Evolutionary conservation across 1,284 basidiomycete genomes (phyloP).

Genomic region (Austroboletus niveus): DNA sequence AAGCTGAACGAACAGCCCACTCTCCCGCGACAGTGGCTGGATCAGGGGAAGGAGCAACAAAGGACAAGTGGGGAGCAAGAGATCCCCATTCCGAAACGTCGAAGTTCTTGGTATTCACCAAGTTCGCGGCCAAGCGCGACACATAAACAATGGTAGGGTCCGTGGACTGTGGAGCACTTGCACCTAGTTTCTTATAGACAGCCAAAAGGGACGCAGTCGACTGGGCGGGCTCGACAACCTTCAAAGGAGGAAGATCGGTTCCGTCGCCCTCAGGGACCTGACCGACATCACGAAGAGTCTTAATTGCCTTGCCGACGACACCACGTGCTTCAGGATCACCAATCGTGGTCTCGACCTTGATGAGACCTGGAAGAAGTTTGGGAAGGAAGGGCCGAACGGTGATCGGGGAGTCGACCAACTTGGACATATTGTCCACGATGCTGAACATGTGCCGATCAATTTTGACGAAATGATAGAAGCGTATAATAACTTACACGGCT

Average conservation of each 20-base stretch:
- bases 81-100: conserved; percentile 87
- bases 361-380: conserved; percentile 89
- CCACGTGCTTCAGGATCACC: conserved; percentile 95
- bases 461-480: conserved; percentile 16
- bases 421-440: conserved; percentile 98
- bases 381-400: conserved; percentile 97
- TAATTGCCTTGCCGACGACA: conserved; percentile 86
- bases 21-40: conserved; percentile 73
- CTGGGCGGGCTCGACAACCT: conserved; percentile 66
- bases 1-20: conserved; percentile 87
- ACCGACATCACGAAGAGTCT: conserved; percentile 90
- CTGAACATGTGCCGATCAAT: conserved; percentile 38
- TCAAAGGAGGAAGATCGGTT: conserved; percentile 84
- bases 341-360: conserved; percentile 91
- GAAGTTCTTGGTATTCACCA: conserved; percentile 90
- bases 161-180: conserved; percentile 52
- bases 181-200: conserved; percentile 84
- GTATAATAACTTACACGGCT: conserved; percentile 65
- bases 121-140: conserved; percentile 77
- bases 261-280: conserved; percentile 84
- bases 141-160: conserved; percentile 72
- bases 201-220: conserved; percentile 65
- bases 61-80: conserved; percentile 76
- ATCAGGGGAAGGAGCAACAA: conserved; percentile 65
- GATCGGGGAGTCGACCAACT: conserved; percentile 93